Base-by-base conservation (phyloP, 1,284 basidiomycete species). In the Xanthoconium separans region DNA sequence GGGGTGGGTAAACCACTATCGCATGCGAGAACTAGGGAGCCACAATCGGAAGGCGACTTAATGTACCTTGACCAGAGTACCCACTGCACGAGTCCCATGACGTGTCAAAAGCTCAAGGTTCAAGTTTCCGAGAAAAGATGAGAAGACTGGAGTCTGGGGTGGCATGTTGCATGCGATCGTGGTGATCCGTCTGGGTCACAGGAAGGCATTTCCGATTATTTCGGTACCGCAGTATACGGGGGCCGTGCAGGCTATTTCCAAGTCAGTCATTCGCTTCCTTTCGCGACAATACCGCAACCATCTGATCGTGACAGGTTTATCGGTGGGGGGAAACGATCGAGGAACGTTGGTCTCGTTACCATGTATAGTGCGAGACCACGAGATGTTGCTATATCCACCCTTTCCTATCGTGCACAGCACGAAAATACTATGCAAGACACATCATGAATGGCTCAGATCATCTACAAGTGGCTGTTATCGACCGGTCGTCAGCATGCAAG, bases 71-170 rank as follows among this genome's bases (percentile, higher is more conserved):
- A 47, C 40, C 24, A 27, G 40, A 36, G 30, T 20, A 27, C 40
- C 33, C 51, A 51, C 43, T 39, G 37, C 24, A 37, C 37, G 36
- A 27, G 18, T 27, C 58, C 31, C 51, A 31, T 54, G 63, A 52
- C 34, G 10, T 9, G 41, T 27, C 39, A 2, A 42, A 24, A 13
- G 16, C 8, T 13, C 16, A 6, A 60, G 29, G 20, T n/a, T n/a
- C n/a, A 41, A 47, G 24, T 15, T 2, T 31, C 36, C 27, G 20
- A 56, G 7, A 18, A 29, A 42, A 41, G 30, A n/a, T 4, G 20
- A 20, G 5, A 16, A 39, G 16, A 6, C n/a, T 24, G 4, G 27
- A 27, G 27, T 27, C 27, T 27, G 27, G 15, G 15, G 18, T 20
- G 33, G 29, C 27, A 30, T 24, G 45, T 30, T 34, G 16, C 34